Conservation (phyloP, 257 asterid genomes). For the Solanum appendiculatum region DNA sequence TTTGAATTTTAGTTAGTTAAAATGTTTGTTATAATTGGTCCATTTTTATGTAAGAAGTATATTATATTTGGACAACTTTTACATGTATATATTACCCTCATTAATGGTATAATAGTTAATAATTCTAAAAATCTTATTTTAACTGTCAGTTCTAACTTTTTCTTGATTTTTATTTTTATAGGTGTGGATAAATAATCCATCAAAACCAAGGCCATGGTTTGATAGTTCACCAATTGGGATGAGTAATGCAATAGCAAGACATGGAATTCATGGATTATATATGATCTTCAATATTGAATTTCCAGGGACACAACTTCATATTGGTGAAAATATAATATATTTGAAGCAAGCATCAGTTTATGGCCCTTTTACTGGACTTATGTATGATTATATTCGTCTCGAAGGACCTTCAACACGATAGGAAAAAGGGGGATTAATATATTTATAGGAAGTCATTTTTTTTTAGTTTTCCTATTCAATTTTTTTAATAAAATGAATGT, state of each 20-base stretch:
- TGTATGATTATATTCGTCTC: constrained; percentile 66
- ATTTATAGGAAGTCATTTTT: neutral
- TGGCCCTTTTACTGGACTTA: constrained; percentile 37
- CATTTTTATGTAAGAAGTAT: neutral
- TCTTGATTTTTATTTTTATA: neutral
- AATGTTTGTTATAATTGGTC: neutral
- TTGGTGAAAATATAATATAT: constrained; percentile 41
- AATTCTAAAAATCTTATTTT: no score
- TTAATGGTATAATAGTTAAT: neutral
- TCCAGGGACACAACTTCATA: constrained; percentile 20
- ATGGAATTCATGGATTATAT: constrained; percentile 74
- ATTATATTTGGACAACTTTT: neutral
- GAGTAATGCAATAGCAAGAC: constrained; percentile 78
- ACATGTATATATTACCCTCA: neutral
- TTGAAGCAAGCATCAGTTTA: constrained; percentile 30
- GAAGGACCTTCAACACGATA: constrained; percentile 33
- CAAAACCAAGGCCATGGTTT: constrained; percentile 15
- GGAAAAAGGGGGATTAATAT: neutral
- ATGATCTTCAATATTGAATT: constrained; percentile 19
- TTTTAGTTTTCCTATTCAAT: neutral
- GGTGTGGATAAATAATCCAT: constrained; percentile 39
- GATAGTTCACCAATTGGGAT: constrained; percentile 37
- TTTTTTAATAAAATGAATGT: neutral
- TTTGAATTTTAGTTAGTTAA: neutral
- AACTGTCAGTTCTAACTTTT: no score